phyloP scores from a whole-genome alignment of 805 yeast species.

The Wickerhamiella qilinensis region DNA sequence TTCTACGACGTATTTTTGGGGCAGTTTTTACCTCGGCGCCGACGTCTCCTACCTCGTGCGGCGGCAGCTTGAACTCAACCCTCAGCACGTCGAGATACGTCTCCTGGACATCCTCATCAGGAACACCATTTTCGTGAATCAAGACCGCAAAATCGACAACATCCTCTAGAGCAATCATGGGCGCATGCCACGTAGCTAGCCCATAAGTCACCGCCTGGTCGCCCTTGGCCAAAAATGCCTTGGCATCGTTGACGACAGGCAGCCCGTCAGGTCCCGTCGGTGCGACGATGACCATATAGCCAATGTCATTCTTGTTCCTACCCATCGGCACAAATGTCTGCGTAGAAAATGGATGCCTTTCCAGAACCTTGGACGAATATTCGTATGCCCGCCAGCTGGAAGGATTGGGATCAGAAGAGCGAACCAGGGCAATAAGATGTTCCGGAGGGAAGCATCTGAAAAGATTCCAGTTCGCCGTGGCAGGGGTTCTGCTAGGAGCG shows the following conservation, averaged over 20 bases:
- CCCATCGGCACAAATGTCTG: constrained; percentile 94
- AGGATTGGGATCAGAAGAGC: no score
- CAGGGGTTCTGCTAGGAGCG: constrained; percentile 14
- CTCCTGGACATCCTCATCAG: constrained; percentile 72
- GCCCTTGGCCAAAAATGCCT: constrained; percentile 63
- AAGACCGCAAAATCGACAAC: constrained; percentile 74
- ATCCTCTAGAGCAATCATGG: constrained; percentile 72
- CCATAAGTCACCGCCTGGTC: constrained; percentile 86
- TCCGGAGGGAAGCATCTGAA: constrained; percentile 67
- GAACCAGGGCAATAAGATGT: constrained; percentile 30
- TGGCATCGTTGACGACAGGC: constrained; percentile 38
- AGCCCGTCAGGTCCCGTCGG: constrained; percentile 23
- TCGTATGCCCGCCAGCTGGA: background rate
- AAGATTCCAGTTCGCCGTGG: constrained; percentile 63
- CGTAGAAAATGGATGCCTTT: constrained; percentile 76
- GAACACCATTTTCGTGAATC: constrained; percentile 67
- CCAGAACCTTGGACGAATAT: constrained; percentile 54
- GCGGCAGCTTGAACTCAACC: constrained; percentile 8
- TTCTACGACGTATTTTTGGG: constrained; percentile 31
- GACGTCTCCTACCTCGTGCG: background rate
- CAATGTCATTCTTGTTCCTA: constrained; percentile 27
- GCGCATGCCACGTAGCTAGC: constrained; percentile 83
- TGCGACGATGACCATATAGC: constrained; percentile 75
- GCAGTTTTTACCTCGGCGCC: background rate
- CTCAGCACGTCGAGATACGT: constrained; percentile 40